phyloP scores from a whole-genome alignment of 495 filamentous ascomycete species.

The Cercophora scortea region DNA sequence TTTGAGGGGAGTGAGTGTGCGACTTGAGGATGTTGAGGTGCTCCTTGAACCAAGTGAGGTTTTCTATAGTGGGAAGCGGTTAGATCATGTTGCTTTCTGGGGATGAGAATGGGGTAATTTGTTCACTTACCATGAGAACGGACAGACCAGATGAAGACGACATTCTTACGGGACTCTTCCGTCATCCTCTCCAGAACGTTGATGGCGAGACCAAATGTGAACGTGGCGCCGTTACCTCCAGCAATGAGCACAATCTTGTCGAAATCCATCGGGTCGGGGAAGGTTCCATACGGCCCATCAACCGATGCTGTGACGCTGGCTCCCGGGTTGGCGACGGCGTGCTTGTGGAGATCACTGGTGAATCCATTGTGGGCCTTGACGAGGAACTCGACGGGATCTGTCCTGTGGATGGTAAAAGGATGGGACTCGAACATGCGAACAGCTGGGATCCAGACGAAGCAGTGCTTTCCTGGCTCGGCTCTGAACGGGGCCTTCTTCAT shows the following conservation, averaged over 20 bases:
- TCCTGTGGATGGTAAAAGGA: conserved; percentile 54
- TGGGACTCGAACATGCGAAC: conserved; percentile 51
- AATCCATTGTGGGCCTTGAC: conserved; percentile 50
- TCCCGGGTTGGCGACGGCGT: conserved; percentile 42
- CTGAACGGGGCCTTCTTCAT: conserved; percentile 37
- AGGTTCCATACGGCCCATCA: conserved; percentile 52
- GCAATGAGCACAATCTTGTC: conserved; percentile 53
- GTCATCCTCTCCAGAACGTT: conserved; percentile 40
- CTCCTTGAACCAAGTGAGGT: conserved; percentile 44
- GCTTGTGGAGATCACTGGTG: conserved; percentile 44
- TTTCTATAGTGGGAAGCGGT: conserved; percentile 5
- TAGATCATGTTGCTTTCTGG: not conserved
- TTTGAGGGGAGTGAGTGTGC: conserved; percentile 33
- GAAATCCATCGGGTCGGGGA: conserved; percentile 47
- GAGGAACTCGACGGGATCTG: conserved; percentile 44
- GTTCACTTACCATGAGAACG: conserved; percentile 39
- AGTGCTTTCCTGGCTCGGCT: conserved; percentile 49
- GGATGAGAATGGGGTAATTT: not conserved
- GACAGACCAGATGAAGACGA: conserved; percentile 50
- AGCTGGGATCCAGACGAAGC: conserved; percentile 53
- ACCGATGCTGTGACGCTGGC: conserved; percentile 40
- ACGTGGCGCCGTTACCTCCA: conserved; percentile 51
- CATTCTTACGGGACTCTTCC: conserved; percentile 32
- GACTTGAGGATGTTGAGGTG: conserved; percentile 36
- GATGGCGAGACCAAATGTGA: conserved; percentile 46